phyloP scores from a whole-genome alignment of 2,329 filamentous ascomycete species.

The Rhinocladiella similis region DNA sequence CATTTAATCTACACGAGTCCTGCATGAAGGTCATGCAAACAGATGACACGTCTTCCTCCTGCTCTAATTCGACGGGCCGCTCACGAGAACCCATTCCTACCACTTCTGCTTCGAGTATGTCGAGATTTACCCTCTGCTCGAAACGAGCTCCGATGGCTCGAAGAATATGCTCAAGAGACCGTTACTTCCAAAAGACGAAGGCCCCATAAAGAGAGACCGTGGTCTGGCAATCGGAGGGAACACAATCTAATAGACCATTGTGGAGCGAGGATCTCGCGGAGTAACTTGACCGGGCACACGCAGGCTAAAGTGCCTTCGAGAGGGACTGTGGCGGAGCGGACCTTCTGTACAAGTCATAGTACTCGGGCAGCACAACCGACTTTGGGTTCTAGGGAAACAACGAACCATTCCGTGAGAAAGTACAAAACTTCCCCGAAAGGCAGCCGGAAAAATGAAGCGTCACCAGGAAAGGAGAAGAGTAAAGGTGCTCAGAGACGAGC shows the following conservation, averaged over 20 bases:
- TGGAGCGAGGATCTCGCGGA: not conserved
- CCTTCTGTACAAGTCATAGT: not conserved
- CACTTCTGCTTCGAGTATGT: slow-evolving; percentile 45
- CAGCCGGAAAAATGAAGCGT: too few relatives aligned
- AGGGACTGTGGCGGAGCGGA: not conserved
- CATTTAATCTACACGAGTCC: not conserved
- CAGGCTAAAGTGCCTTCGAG: not conserved
- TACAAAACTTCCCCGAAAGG: not conserved
- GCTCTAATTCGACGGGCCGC: slow-evolving; percentile 39
- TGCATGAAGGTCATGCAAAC: slow-evolving; percentile 3
- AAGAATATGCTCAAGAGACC: slow-evolving; percentile 35
- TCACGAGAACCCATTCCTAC: slow-evolving; percentile 38
- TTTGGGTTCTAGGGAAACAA: not conserved
- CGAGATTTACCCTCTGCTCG: slow-evolving; percentile 44
- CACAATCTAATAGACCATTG: not conserved
- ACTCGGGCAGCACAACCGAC: not conserved
- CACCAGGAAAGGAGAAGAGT: too few relatives aligned
- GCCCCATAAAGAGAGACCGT: slow-evolving; percentile 1
- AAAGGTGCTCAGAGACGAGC: too few relatives aligned
- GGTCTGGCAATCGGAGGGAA: not conserved
- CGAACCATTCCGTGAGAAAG: not conserved
- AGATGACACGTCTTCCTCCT: slow-evolving; percentile 46
- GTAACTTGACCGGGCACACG: not conserved
- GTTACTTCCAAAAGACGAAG: slow-evolving; percentile 20
- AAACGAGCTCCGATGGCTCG: slow-evolving; percentile 50